Evolutionary conservation across 257 asterid genomes (phyloP), one percentile per base, ranked within the genome.

Genomic region (Orobanche coerulescens): DNA sequence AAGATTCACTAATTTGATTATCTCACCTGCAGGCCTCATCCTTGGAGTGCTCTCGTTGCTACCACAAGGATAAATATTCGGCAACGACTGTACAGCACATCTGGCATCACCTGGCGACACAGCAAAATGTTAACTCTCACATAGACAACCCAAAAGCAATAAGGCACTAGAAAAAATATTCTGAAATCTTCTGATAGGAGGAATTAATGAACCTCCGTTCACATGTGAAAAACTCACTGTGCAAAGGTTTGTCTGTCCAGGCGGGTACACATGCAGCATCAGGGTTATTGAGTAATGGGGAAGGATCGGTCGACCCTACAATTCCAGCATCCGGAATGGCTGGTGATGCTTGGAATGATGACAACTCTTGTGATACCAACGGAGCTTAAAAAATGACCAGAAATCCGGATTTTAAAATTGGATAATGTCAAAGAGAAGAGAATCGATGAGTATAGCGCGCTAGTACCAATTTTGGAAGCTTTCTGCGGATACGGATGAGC

Each of bases 401-500:
- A 62, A 46, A 65, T 42, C 49, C 52, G 66, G 26, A 33, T 60
- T 42, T 50, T 59, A 66, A 26, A 56, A 15, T 62, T 16, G 15
- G 37, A 44, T 31, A 68, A 50, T 24, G 18, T 40, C 40, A 65
- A 31, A 54, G n/a, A 55, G 36, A 31, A 54, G n/a, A 55, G 36
- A 62, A 15, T 6, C 1, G 33, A 62, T 15, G 44, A 22, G 65
- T 44, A 34, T 28, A 18, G 47, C 10, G 34, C 23, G 70, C 31
- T n/a, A 75, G 23, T 66, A 84, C 93, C 79, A 71, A 24, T 58
- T 81, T 79, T 84, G 4, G 97, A 61, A 67, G 97, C 97, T 76
- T 90, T 90, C 63, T 87, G 97, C 1, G 97, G 97, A 72, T 90
- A 90, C 5, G 97, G 97, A 76, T 87, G 97, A 47, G 95, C 77